These are phyloP conservation scores for Monoraphidium neglectum DNA, from an alignment of 139 green algal species.

Conservation along the genomic window DNA sequence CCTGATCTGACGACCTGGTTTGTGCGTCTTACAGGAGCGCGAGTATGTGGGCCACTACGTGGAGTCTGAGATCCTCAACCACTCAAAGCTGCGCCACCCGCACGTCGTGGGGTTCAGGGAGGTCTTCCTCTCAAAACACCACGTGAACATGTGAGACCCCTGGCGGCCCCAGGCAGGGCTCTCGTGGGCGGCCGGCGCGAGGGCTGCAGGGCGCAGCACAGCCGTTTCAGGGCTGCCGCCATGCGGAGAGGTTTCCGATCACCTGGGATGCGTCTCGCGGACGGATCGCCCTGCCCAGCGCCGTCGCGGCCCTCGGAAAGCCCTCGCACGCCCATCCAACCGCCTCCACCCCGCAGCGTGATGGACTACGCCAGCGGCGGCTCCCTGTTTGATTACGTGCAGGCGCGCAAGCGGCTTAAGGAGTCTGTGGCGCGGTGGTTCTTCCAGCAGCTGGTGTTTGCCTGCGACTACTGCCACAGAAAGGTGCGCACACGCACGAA, in stretches of 20 bases:
- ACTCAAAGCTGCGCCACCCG: conserved; percentile 60
- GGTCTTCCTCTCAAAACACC: not conserved
- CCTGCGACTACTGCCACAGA: conserved; percentile 60
- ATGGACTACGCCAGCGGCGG: conserved; percentile 37
- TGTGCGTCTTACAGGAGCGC: too few species aligned
- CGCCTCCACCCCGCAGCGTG: not conserved
- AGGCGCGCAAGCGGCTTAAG: conserved; percentile 4
- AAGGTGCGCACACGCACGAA: not conserved
- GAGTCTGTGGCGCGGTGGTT: conserved; percentile 48
- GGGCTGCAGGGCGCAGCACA: too few species aligned
- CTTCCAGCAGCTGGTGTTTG: conserved; percentile 65
- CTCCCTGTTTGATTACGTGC: conserved; percentile 26
- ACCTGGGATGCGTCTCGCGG: too few species aligned
- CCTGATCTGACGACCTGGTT: too few species aligned
- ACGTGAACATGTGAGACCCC: not conserved
- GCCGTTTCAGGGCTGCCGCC: too few species aligned
- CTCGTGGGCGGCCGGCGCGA: too few species aligned
- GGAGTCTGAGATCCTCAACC: conserved; percentile 81
- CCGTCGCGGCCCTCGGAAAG: too few species aligned
- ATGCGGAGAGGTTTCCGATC: too few species aligned
- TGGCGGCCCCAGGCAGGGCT: too few species aligned
- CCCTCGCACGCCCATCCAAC: too few species aligned
- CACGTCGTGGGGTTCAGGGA: conserved; percentile 24
- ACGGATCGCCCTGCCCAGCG: too few species aligned
- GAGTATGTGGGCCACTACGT: not conserved